Evolutionary conservation across 495 filamentous ascomycete genomes (phyloP).

Genomic region (Penicillium argentinense): DNA sequence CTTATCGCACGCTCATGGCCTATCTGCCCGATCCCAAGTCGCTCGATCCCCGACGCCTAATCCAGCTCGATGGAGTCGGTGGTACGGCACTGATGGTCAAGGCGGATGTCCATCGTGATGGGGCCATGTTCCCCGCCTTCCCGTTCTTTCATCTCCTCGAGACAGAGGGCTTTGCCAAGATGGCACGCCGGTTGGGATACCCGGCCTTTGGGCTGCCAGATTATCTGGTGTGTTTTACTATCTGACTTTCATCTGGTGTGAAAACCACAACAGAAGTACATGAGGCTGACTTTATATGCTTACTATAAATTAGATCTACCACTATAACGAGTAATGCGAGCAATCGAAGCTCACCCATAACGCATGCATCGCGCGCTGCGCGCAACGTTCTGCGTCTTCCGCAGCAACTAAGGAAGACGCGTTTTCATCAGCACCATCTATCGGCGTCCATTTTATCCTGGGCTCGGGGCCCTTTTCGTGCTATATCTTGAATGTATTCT

Average conservation of each 20-base stretch:
- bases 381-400: conserved; percentile 3
- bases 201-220: conserved; percentile 83
- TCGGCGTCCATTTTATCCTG: conserved; percentile 2
- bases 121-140: conserved; percentile 98
- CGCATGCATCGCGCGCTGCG: conserved; percentile 16
- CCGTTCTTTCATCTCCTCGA: conserved; percentile 96
- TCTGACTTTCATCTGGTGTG: too few relatives aligned
- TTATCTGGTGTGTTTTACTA: conserved; percentile 72
- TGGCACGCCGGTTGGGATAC: conserved; percentile 88
- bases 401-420: not conserved
- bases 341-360: not conserved
- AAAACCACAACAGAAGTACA: too few relatives aligned
- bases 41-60: conserved; percentile 57
- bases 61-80: conserved; percentile 87
- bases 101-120: conserved; percentile 95
- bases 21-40: conserved; percentile 61
- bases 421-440: conserved; percentile 1
- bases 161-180: conserved; percentile 97
- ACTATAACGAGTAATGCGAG: conserved; percentile 77
- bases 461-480: not conserved
- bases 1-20: conserved; percentile 91
- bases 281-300: not conserved
- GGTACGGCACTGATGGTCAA: conserved; percentile 93
- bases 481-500: too few relatives aligned
- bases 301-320: conserved; percentile 63